These are phyloP conservation scores for Monosporozyma aerobia DNA, from an alignment of 805 yeast genomes.

Conservation along the genomic window DNA sequence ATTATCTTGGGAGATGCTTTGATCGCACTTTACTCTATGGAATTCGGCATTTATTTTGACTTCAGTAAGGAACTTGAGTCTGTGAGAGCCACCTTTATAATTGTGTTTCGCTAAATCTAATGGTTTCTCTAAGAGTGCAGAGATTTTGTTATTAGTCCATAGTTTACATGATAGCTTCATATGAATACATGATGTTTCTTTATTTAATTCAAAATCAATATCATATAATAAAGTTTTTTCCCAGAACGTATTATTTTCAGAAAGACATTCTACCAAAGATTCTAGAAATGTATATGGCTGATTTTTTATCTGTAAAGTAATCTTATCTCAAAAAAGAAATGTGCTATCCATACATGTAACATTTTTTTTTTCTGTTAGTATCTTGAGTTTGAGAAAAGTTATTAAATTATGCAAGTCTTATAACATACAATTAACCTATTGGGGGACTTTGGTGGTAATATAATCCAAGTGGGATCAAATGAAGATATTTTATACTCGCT, in stretches of 20 bases:
- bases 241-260: not conserved
- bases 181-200: not conserved
- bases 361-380: not conserved
- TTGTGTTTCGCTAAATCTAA: not conserved
- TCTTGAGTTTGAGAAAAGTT: not conserved
- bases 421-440: not conserved
- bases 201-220: not conserved
- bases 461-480: not conserved
- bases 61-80: not conserved
- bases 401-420: not conserved
- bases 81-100: not conserved
- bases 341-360: not conserved
- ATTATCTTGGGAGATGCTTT: not conserved
- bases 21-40: not conserved
- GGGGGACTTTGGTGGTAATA: not conserved
- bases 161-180: not conserved
- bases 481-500: not conserved
- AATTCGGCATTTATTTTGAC: conserved; percentile 2
- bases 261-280: not conserved
- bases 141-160: not conserved
- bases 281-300: not conserved
- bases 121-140: not conserved
- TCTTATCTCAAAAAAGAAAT: not conserved
- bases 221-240: not conserved
- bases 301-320: not conserved